Evolutionary conservation across 208 protist genomes (phyloP), one percentile per base, ranked within the genome.

Genomic region (Borovskyia barvae): DNA sequence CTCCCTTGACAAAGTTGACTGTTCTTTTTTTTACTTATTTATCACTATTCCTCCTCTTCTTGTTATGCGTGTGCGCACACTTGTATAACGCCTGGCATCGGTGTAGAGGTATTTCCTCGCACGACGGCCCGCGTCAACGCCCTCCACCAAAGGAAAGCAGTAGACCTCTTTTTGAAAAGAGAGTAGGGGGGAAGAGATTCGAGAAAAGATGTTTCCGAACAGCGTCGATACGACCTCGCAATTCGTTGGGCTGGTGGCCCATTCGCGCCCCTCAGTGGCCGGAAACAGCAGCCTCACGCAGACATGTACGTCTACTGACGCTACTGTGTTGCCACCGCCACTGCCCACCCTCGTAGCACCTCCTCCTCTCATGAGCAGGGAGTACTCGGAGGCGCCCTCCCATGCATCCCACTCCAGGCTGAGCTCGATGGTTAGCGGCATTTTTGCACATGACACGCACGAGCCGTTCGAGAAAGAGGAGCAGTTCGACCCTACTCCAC

Each of bases 181-280:
- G n/a, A n/a, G n/a, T n/a, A n/a, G n/a, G n/a, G n/a, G 11, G 26
- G 24, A 22, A 28, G 3, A 52, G 19, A 19, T 14, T 25, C 14
- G 2, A 0, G 28, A 9, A 48, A 0, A 32, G 19, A 61, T 61
- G 55, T 42, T 61, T 3, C 28, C 20, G 11, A 61, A 47, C 30
- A 39, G 51, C 9, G 55, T 41, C 6, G 40, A 51, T n/a, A n/a
- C n/a, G n/a, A n/a, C n/a, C n/a, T n/a, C n/a, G n/a, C n/a, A n/a
- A n/a, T 60, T 39, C 28, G 33, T 37, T 22, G 62, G 45, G 5
- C n/a, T 68, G 19, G 62, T 60, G 14, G 52, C 62, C 9, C 62
- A 46, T n/a, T 35, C 40, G 2, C 37, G 40, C 15, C 48, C 53
- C 6, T 54, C 62, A n/a, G n/a, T n/a, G n/a, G n/a, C n/a, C n/a